These are phyloP conservation scores for Vickermania ingenoplastis DNA, from an alignment of 208 protist species.

Conservation along the genomic window DNA sequence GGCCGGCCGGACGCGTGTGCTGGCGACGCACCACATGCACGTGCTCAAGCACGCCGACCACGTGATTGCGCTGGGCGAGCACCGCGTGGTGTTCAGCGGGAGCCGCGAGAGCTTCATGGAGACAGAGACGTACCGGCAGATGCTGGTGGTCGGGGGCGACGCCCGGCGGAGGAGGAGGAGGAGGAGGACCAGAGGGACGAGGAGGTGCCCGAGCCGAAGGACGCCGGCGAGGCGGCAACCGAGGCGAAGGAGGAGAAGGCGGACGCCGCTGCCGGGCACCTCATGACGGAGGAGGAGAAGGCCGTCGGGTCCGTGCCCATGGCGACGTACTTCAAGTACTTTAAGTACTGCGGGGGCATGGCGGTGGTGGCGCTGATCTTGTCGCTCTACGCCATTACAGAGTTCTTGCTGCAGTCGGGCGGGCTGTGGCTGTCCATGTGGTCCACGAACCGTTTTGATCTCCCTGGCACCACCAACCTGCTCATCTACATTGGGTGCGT, in stretches of 20 bases:
- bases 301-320: constrained; percentile 46
- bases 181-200: background rate
- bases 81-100: constrained; percentile 36
- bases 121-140: background rate
- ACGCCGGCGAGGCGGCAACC: background rate
- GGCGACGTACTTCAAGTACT: constrained; percentile 50
- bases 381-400: constrained; percentile 36
- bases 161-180: background rate
- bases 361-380: constrained; percentile 24
- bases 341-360: constrained; percentile 37
- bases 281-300: constrained; percentile 61
- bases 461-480: constrained; percentile 20
- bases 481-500: constrained; percentile 31
- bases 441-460: constrained; percentile 15
- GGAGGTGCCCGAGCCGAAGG: too few relatives aligned
- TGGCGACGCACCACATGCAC: constrained; percentile 94
- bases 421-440: constrained; percentile 74
- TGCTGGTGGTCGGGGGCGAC: background rate
- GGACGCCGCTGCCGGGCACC: constrained; percentile 1
- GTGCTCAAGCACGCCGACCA: constrained; percentile 65
- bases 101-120: constrained; percentile 19
- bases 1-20: constrained; percentile 67
- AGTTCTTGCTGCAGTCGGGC: constrained; percentile 26
- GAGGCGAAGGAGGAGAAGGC: background rate
- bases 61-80: constrained; percentile 69